A percentile compares a stretch with the other conserved stretches of the same genome.
phyloP scores from a whole-genome alignment of 805 yeast genomes.

The Candida oleophila region DNA sequence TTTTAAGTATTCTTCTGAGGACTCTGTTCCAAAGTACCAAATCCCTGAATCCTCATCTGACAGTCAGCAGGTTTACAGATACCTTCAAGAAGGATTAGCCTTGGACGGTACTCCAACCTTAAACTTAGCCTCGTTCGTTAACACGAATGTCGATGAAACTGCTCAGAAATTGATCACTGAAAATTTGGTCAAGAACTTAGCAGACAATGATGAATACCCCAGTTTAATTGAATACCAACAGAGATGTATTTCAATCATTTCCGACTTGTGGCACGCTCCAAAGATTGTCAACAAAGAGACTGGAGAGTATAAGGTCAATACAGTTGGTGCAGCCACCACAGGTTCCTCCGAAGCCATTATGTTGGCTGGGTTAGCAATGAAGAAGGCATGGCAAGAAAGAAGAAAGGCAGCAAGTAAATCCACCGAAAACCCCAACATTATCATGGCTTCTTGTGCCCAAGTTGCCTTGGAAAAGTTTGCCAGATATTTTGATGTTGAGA shows the following conservation, averaged over 20 bases:
- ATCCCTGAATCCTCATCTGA: constrained; percentile 59
- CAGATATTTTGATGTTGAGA: constrained; percentile 88
- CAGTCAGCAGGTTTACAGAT: constrained; percentile 53
- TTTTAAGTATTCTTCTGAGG: constrained; percentile 28
- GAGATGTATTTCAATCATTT: constrained; percentile 78
- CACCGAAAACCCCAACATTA: constrained; percentile 69
- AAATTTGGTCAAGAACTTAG: constrained; percentile 82
- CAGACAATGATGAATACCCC: constrained; percentile 94
- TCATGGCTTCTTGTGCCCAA: constrained; percentile 92
- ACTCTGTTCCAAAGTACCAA: constrained; percentile 52
- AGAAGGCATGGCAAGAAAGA: constrained; percentile 79
- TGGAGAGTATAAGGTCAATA: constrained; percentile 27
- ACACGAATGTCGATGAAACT: constrained; percentile 56
- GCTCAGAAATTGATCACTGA: constrained; percentile 53
- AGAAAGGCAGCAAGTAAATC: constrained; percentile 61
- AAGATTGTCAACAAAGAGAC: constrained; percentile 18
- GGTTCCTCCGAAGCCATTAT: constrained; percentile 94
- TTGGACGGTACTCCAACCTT: constrained; percentile 83
- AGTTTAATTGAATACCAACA: constrained; percentile 75
- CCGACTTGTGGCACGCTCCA: constrained; percentile 80
- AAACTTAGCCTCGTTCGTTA: constrained; percentile 87
- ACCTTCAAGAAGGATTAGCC: constrained; percentile 70
- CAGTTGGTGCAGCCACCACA: constrained; percentile 88
- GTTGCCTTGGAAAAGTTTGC: constrained; percentile 95
- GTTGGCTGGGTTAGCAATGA: constrained; percentile 91